phyloP scores from a whole-genome alignment of 2,329 filamentous ascomycete species.

The Cercospora citrullina region DNA sequence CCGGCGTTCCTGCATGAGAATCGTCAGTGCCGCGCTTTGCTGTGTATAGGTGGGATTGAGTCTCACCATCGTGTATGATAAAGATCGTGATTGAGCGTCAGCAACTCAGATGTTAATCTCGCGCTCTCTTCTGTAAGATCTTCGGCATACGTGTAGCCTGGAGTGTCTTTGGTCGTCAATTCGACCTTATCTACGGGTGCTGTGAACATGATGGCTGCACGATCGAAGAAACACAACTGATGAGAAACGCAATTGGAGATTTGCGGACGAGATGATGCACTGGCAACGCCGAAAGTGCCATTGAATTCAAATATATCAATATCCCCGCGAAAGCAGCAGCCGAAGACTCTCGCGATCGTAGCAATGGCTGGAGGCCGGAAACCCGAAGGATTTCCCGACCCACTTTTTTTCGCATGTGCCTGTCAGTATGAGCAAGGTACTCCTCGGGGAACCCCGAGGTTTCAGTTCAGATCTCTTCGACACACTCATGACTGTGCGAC shows the following conservation, averaged over 20 bases:
- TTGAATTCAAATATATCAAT: background rate
- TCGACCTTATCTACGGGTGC: background rate
- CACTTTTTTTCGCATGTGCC: background rate
- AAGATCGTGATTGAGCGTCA: slow-evolving; percentile 6
- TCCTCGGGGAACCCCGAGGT: background rate
- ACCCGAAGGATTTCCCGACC: slow-evolving; percentile 7
- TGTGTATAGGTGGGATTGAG: background rate
- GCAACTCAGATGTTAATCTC: background rate
- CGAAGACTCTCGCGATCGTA: background rate
- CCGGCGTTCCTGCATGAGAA: background rate
- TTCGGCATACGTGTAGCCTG: slow-evolving; percentile 6
- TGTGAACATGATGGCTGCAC: background rate
- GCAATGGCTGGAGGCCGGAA: background rate
- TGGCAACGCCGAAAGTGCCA: no score
- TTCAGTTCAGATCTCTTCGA: background rate
- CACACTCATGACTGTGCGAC: background rate
- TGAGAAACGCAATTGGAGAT: background rate
- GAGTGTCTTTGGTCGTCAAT: background rate
- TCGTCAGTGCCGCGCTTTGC: background rate
- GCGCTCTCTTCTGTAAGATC: slow-evolving; percentile 4
- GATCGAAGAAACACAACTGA: background rate
- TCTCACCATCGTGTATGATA: slow-evolving; percentile 6
- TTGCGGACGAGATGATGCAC: background rate
- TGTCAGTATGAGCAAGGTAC: background rate
- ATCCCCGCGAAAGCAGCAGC: background rate